Base-by-base conservation (phyloP, 148 eudicot species). In the Bassia scoparia region DNA sequence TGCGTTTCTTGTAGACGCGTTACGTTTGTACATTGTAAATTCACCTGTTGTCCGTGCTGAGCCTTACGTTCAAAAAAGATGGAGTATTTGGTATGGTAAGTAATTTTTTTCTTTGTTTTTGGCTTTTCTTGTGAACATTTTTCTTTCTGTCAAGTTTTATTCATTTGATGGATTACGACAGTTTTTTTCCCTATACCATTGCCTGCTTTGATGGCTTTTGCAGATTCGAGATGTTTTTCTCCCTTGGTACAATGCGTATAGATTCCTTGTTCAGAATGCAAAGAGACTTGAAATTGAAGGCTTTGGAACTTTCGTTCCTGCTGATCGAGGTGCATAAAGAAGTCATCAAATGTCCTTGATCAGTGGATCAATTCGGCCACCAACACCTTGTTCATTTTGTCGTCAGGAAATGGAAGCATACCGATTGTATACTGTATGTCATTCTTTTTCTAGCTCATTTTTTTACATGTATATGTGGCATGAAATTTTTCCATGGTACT, bases 241-340 rank as follows among this genome's bases (percentile, higher is more conserved):
- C 50, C 99, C 99, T n/a, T 95, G 99, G 99, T 95, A 95, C 86
- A 95, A 95, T 83, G 99, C 99, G 35, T 95, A 95, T 62, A 87
- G 99, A 75, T 95, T 95, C 76, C 91, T 95, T 55, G 94, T 95
- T 80, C 99, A 95, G 80, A 95, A 95, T 82, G 88, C 96, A 69
- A 95, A 91, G 81, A 89, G 99, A 75, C 86, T 95, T 37, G 99
- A 95, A 79, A 68, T 91, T 44, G 97, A 95, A 81, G 97, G 97
- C 50, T 88, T 86, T 78, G 88, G 84, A 49, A 77, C 83, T 66
- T 95, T 91, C 74, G 37, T 80, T 64, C 99, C 97, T 13, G 54
- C 81, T 48, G 97, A 91, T 68, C 89, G 78, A 68, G 52, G 68
- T 38, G 76, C 83, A 75, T 95, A 69, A 85, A 85, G 68, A 82